Evolutionary conservation across 2,329 filamentous ascomycete species (phyloP).

Genomic region (Fusarium hostae): DNA sequence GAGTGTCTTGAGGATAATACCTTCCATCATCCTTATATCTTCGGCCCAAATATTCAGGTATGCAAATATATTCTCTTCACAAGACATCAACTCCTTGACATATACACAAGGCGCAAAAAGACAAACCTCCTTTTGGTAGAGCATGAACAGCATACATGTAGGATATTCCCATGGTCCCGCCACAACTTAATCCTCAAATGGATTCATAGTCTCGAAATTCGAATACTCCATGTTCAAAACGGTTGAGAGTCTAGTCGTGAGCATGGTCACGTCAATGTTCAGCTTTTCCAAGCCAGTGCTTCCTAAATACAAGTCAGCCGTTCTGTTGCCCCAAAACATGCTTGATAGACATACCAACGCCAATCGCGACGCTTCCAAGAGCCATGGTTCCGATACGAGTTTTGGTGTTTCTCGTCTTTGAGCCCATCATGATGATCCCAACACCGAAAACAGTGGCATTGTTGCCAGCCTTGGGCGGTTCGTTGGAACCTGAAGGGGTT

Average conservation of each 20-base stretch:
- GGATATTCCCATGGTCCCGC: background rate
- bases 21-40: background rate
- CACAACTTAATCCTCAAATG: background rate
- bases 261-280: background rate
- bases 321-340: background rate
- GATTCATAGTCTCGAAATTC: slow-evolving; percentile 1
- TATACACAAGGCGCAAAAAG: background rate
- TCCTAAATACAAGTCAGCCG: background rate
- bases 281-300: background rate
- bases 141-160: background rate
- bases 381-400: background rate
- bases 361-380: background rate
- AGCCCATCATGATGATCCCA: background rate
- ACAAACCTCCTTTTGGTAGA: background rate
- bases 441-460: background rate
- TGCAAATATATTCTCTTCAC: background rate
- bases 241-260: background rate
- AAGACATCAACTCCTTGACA: too few relatives aligned
- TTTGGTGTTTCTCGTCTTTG: background rate
- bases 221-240: background rate
- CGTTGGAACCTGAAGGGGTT: background rate
- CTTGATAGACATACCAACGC: background rate
- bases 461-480: background rate
- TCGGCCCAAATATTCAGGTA: background rate
- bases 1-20: background rate